Evolutionary conservation across 192 early-diverging fungal species (phyloP), one percentile per base, ranked within the genome.

Genomic region (Geranomyces michiganensis): DNA sequence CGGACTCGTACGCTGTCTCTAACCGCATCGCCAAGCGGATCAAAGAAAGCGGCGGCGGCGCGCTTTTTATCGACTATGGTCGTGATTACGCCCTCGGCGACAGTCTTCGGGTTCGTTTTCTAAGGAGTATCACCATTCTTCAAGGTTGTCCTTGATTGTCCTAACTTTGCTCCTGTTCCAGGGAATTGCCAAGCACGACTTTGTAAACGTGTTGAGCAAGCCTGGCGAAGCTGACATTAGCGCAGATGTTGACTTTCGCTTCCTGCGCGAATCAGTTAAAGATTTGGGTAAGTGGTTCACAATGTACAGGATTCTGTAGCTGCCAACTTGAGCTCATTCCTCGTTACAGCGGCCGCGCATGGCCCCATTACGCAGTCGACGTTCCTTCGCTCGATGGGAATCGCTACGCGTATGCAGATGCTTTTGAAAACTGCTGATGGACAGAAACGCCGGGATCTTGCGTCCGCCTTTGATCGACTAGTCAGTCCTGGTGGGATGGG

Each of bases 171-270:
- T 41, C 10, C 36, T 3, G 0, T 67, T 21, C 31, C 68, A 94
- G 84, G 97, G 91, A 7, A 93, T 99, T 58, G 85, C 80, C 60
- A 82, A 84, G 44, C 97, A 99, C 80, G 82, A 87, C 67, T 93
- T 95, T 73, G 82, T 86, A 4, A 79, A 91, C 74, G 84, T 90
- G 1, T 82, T 99, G n/a, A 88, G 83, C 32, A 67, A 77, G 12
- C 96, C 96, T 8, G 96, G 97, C 5, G 84, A 86, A 1, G 84
- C 89, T 33, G 97, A 99, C 84, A 79, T 99, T 26, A 96, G 91
- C 49, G 91, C 88, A 0, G 92, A 99, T 79, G 96, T 99, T 0
- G 93, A 97, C 68, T 99, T 97, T 62, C 60, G 74, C 5, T 67
- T 76, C 44, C 29, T 81, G 33, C 15, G 45, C 0, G 61, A 70